phyloP scores from a whole-genome alignment of 768 basidiomycete species.

The Suillus occidentalis region DNA sequence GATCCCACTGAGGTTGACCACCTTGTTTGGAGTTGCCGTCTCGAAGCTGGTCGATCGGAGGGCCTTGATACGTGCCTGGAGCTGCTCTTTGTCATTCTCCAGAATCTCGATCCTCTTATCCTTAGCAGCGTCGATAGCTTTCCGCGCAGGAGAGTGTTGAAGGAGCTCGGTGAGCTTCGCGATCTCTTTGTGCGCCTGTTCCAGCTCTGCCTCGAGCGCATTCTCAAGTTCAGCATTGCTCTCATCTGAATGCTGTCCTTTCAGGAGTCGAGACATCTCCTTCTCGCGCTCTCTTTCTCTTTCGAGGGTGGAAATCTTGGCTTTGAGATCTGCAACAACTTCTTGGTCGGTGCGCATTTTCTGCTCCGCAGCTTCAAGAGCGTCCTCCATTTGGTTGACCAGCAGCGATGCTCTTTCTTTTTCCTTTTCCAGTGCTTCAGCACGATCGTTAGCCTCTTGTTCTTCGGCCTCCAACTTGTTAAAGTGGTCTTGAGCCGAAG shows the following conservation, averaged over 20 bases:
- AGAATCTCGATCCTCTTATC: conserved; percentile 75
- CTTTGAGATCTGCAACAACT: conserved; percentile 48
- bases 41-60: conserved; percentile 54
- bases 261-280: conserved; percentile 22
- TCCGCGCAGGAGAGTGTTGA: conserved; percentile 70
- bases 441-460: conserved; percentile 48
- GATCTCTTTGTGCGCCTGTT: conserved; percentile 75
- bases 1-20: conserved; percentile 55
- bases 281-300: conserved; percentile 49
- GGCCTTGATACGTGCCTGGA: conserved; percentile 67
- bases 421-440: conserved; percentile 54
- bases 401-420: conserved; percentile 53
- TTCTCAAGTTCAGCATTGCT: conserved; percentile 56
- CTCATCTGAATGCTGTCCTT: conserved; percentile 28
- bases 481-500: conserved; percentile 44
- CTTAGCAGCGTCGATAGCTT: conserved; percentile 75
- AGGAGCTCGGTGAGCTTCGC: conserved; percentile 65
- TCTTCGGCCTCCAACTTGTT: conserved; percentile 44
- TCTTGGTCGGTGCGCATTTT: conserved; percentile 67
- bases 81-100: conserved; percentile 73
- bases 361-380: conserved; percentile 70
- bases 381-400: conserved; percentile 70
- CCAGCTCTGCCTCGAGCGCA: conserved; percentile 72
- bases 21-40: conserved; percentile 57
- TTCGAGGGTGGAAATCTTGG: conserved; percentile 54